phyloP scores from a whole-genome alignment of 495 filamentous ascomycete genomes.

The Tuber borchii region DNA sequence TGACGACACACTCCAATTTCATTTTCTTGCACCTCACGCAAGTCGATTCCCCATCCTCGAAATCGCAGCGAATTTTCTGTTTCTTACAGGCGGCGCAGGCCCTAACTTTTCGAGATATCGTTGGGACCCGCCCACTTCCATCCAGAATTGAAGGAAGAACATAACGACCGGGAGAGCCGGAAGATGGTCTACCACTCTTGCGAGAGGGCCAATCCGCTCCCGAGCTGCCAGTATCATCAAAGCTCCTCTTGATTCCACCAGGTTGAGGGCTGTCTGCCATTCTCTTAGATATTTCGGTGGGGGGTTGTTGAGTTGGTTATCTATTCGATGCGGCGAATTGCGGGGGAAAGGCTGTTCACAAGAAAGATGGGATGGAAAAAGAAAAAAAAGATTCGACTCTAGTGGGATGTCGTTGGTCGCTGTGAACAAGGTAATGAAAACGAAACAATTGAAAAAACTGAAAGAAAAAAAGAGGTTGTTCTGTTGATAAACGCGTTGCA shows the following conservation, averaged over 20 bases:
- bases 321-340: background rate
- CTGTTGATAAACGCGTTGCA: background rate
- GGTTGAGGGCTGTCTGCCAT: constrained; percentile 5
- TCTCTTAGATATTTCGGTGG: background rate
- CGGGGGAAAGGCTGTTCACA: background rate
- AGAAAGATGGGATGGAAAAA: background rate
- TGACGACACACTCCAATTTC: constrained; percentile 44
- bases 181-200: background rate
- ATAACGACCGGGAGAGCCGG: background rate
- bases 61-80: constrained; percentile 44
- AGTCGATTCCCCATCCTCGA: constrained; percentile 34
- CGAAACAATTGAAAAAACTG: background rate
- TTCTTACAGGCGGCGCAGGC: constrained; percentile 44
- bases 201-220: constrained; percentile 1
- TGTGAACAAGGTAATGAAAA: background rate
- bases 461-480: background rate
- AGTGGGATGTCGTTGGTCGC: background rate
- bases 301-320: background rate
- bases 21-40: constrained; percentile 43
- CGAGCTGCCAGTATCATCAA: background rate
- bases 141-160: constrained; percentile 2
- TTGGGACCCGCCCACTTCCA: constrained; percentile 35
- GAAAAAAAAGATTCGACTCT: background rate
- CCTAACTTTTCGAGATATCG: constrained; percentile 40
- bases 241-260: background rate